These are phyloP conservation scores for Eucommia ulmoides DNA, from an alignment of 257 asterid genomes.

Conservation along the genomic window DNA sequence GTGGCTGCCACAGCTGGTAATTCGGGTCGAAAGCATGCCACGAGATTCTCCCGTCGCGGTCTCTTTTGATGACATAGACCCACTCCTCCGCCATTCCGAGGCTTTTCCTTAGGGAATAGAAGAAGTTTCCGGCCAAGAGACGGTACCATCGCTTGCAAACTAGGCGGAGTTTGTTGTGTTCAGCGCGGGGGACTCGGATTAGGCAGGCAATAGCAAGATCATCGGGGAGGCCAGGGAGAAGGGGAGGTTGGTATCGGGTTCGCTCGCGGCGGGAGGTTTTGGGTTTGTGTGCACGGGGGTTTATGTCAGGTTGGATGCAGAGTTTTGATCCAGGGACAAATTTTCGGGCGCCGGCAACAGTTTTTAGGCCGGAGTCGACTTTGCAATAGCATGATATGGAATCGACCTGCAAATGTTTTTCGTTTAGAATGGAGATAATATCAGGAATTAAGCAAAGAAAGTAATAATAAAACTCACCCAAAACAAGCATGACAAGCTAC, in stretches of 20 bases:
- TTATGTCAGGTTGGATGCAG: slow-evolving; percentile 40
- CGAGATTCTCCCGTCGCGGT: slow-evolving; percentile 38
- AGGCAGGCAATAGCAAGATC: slow-evolving; percentile 44
- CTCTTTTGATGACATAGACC: slow-evolving; percentile 37
- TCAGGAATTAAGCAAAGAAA: neutral
- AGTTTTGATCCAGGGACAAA: slow-evolving; percentile 40
- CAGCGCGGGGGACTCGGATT: slow-evolving; percentile 43
- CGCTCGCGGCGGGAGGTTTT: slow-evolving; percentile 31
- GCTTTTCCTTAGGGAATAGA: slow-evolving; percentile 33
- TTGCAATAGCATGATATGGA: slow-evolving; percentile 44
- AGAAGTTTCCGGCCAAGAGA: slow-evolving; percentile 35
- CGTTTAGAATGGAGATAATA: neutral
- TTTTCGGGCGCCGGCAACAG: slow-evolving; percentile 39
- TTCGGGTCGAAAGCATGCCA: slow-evolving; percentile 45
- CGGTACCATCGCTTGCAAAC: slow-evolving; percentile 44
- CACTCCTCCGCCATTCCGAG: slow-evolving; percentile 46
- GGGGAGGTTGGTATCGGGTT: slow-evolving; percentile 34
- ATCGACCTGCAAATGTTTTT: slow-evolving; percentile 24
- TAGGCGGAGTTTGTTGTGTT: slow-evolving; percentile 37
- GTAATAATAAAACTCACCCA: neutral
- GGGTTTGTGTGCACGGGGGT: slow-evolving; percentile 34
- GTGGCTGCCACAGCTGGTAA: slow-evolving; percentile 41
- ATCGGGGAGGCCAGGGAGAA: slow-evolving; percentile 42
- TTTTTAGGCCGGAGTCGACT: slow-evolving; percentile 34
- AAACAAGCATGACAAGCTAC: neutral